phyloP scores from a whole-genome alignment of 306 rosid species.

The Inga oerstediana region DNA sequence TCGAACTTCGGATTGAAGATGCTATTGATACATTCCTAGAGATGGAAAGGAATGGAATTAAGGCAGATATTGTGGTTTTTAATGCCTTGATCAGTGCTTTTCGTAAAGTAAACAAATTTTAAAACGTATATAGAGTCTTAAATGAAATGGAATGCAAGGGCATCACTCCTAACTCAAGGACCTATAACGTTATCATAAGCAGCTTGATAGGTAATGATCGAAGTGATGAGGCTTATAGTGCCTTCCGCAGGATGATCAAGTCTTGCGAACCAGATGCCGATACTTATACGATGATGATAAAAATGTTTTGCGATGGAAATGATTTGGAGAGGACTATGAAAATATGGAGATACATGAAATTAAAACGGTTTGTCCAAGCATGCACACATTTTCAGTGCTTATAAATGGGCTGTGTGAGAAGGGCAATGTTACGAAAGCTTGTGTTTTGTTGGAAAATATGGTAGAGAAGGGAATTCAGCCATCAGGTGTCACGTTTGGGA shows the following conservation, averaged over 20 bases:
- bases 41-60: conserved; percentile 68
- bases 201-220: conserved; percentile 61
- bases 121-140: conserved; percentile 67
- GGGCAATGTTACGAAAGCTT: conserved; percentile 60
- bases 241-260: conserved; percentile 66
- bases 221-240: conserved; percentile 63
- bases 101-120: conserved; percentile 61
- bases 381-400: conserved; percentile 82
- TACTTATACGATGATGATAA: conserved; percentile 82
- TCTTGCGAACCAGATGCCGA: conserved; percentile 83
- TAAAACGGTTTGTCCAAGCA: conserved; percentile 68
- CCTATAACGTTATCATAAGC: conserved; percentile 46
- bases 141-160: conserved; percentile 68
- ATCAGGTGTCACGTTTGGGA: conserved; percentile 66
- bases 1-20: conserved; percentile 78
- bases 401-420: conserved; percentile 72
- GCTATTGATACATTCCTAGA: conserved; percentile 74
- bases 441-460: conserved; percentile 83
- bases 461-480: conserved; percentile 89
- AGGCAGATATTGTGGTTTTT: conserved; percentile 75
- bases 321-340: conserved; percentile 65
- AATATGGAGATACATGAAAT: conserved; percentile 79
- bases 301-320: conserved; percentile 71
- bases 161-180: conserved; percentile 67
- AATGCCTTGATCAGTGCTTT: conserved; percentile 82